Conservation (phyloP, 805 yeast genomes). For the Zygoascus biomembranicola region DNA sequence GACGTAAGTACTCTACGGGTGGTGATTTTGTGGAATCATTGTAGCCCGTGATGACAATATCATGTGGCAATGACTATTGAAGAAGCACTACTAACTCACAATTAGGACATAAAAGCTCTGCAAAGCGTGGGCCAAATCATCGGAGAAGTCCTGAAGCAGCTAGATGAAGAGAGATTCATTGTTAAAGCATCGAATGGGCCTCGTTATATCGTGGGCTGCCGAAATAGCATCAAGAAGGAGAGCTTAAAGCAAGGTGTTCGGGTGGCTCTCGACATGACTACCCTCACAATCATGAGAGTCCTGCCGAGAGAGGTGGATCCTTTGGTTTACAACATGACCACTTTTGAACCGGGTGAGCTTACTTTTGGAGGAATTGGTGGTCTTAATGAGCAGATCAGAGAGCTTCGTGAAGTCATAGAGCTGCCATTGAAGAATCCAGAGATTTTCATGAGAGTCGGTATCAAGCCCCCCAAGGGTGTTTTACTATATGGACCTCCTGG, state of each 20-base stretch:
- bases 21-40: too few species aligned
- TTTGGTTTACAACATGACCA: constrained; percentile 94
- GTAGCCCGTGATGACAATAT: neutral
- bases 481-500: constrained; percentile 97
- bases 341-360: constrained; percentile 95
- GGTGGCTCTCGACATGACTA: constrained; percentile 95
- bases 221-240: constrained; percentile 82
- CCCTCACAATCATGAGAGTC: constrained; percentile 93
- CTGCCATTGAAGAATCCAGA: constrained; percentile 96
- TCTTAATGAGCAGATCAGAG: constrained; percentile 88
- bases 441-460: constrained; percentile 89
- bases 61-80: neutral
- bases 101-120: constrained; percentile 81
- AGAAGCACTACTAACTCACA: neutral
- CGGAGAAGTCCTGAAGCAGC: constrained; percentile 92
- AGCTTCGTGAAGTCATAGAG: constrained; percentile 94
- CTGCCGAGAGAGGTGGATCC: constrained; percentile 98
- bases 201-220: constrained; percentile 93
- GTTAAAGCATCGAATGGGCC: constrained; percentile 98
- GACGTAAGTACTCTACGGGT: constrained; percentile 32
- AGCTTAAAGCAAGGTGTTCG: constrained; percentile 86
- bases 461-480: constrained; percentile 98
- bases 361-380: constrained; percentile 96
- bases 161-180: constrained; percentile 86
- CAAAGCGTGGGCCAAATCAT: constrained; percentile 96